Evolutionary conservation across 1,284 basidiomycete genomes (phyloP).

Genomic region (Marasmius oreades): DNA sequence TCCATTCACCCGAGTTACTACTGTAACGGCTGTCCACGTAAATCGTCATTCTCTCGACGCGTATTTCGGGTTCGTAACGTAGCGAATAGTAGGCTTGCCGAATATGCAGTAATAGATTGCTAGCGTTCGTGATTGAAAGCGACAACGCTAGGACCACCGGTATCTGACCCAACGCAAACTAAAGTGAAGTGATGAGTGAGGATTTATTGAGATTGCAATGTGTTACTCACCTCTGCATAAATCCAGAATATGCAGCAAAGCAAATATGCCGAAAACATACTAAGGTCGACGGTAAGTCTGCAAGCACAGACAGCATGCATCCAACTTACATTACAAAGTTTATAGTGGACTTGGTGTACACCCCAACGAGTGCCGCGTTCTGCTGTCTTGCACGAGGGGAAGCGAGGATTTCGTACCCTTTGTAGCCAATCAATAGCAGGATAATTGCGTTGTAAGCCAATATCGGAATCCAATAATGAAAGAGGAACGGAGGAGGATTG

Average conservation of each 20-base stretch:
- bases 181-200: neutral
- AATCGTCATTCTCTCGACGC: neutral
- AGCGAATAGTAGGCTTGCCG: neutral
- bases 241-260: conserved; percentile 1
- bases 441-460: conserved; percentile 6
- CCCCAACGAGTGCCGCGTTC: neutral
- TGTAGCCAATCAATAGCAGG: conserved; percentile 1
- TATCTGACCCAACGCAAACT: conserved; percentile 1
- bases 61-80: neutral
- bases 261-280: neutral
- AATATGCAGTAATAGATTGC: neutral
- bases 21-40: neutral
- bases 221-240: neutral
- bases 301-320: neutral
- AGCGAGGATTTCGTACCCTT: conserved; percentile 5
- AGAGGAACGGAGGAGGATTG: conserved; percentile 2
- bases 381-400: neutral
- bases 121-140: conserved; percentile 1
- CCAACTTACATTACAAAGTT: neutral
- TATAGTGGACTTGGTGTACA: neutral
- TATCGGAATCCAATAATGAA: conserved; percentile 9
- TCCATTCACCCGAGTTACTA: neutral
- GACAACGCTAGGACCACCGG: neutral
- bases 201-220: neutral
- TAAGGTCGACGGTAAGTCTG: neutral